Evolutionary conservation across 345 rosid genomes (phyloP), one percentile per base, ranked within the genome.

Genomic region (Litchi chinensis): DNA sequence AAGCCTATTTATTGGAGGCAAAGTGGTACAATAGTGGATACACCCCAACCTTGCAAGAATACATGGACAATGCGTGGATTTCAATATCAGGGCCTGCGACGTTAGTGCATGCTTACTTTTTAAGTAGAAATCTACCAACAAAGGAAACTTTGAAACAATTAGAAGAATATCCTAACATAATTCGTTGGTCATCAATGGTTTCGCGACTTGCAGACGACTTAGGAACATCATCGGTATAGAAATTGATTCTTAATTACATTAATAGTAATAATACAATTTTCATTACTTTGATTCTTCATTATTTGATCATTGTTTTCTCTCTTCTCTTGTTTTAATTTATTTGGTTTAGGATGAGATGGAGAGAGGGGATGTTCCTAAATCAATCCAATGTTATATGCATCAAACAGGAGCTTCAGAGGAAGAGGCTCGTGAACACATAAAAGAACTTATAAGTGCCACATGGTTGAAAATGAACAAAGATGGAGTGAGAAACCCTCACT

Each of bases 401-500:
- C 89, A 88, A 43, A 81, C 44, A 0, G 86, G 85, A 68, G 81
- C 68, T 10, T 74, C 83, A 0, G 85, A 83, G 72, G 82, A 81
- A 21, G 59, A 65, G 44, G 84, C 91, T 0, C 79, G 87, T 1
- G 44, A 71, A 0, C 76, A 87, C n/a, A 6, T 82, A 8, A 7
- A 12, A 2, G 19, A 63, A 4, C 68, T 88, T 81, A 85, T 90
- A 18, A 4, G 21, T 5, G 76, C 65, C 11, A 39, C 80, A 19
- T 90, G 89, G 93, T 83, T 80, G 62, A 82, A 83, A 26, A 80
- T 88, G 68, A 90, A 88, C 50, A 40, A 70, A 70, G 76, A 77
- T 21, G 41, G 39, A 60, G 18, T 39, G 8, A 16, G 2, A 16
- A 15, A 75, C 40, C 43, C 54, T 12, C 48, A 37, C 0, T 43